phyloP scores from a whole-genome alignment of 257 asterid genomes.

The Osmanthus fragrans region DNA sequence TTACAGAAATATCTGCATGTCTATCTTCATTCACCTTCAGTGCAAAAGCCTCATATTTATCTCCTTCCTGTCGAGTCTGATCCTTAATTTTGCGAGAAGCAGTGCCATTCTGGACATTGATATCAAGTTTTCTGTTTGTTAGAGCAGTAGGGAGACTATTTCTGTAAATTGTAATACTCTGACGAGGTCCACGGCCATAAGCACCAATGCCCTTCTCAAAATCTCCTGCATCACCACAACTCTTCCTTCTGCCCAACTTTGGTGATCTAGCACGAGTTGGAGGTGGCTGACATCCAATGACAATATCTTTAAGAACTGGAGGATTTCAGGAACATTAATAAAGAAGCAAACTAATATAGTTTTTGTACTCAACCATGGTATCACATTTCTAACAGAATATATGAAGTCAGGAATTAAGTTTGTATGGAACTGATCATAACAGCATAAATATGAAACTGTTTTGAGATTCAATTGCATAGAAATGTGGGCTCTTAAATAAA shows the following conservation, averaged over 20 bases:
- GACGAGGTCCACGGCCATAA: conserved; percentile 28
- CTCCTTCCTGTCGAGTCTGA: conserved; percentile 4
- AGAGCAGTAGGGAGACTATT: conserved; percentile 32
- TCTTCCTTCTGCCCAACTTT: conserved; percentile 67
- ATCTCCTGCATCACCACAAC: conserved; percentile 39
- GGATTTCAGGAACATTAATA: background rate
- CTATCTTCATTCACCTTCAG: conserved; percentile 32
- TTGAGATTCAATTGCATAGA: background rate
- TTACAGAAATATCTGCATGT: conserved; percentile 28
- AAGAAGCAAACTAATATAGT: background rate
- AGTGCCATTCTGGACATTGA: conserved; percentile 27
- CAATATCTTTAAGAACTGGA: conserved; percentile 15
- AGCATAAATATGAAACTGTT: background rate
- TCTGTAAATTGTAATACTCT: conserved; percentile 38
- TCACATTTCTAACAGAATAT: background rate
- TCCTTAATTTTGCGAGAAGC: conserved; percentile 27
- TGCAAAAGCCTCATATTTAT: conserved; percentile 24
- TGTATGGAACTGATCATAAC: background rate
- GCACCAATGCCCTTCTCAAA: conserved; percentile 25
- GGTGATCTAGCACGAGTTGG: conserved; percentile 87
- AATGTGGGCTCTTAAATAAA: background rate
- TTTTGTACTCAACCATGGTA: conserved; percentile 7
- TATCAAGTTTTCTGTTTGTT: conserved; percentile 30
- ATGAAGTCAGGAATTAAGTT: background rate
- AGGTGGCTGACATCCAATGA: conserved; percentile 44